Conservation (phyloP, 2,329 filamentous ascomycete species). For the Aspergillus awamori region DNA sequence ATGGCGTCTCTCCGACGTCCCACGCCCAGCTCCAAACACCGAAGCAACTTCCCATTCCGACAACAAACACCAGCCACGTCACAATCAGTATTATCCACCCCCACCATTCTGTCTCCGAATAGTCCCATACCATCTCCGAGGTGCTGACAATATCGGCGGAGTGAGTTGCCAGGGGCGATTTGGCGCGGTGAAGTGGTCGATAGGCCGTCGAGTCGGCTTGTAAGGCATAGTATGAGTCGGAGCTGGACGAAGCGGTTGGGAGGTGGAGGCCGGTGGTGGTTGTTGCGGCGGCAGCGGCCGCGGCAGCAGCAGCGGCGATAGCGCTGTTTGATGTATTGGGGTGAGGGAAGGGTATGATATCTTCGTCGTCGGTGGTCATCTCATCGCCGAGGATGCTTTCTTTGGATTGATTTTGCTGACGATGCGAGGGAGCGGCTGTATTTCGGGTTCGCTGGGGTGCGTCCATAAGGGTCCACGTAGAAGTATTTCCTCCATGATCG, state of each 20-base stretch:
- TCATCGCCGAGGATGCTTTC: conserved; percentile 63
- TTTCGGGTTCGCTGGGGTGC: conserved; percentile 24
- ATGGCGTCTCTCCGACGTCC: conserved; percentile 95
- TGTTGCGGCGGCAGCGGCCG: conserved; percentile 19
- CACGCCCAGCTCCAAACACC: conserved; percentile 98
- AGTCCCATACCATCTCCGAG: conserved; percentile 69
- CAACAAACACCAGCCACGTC: conserved; percentile 95
- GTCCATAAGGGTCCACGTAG: conserved; percentile 23
- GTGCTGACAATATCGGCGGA: conserved; percentile 36
- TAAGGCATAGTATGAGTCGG: conserved; percentile 65
- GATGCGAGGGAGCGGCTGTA: conserved; percentile 30
- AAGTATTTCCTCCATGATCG: conserved; percentile 5
- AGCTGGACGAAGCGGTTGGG: conserved; percentile 56
- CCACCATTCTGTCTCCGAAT: conserved; percentile 96
- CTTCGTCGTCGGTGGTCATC: conserved; percentile 83
- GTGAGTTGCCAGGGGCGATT: conserved; percentile 44
- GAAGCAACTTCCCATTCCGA: conserved; percentile 93
- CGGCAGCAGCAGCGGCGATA: conserved; percentile 15
- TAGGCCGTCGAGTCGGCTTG: conserved; percentile 39
- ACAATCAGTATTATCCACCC: conserved; percentile 89
- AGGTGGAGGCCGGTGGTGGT: conserved; percentile 26
- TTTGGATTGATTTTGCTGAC: conserved; percentile 49
- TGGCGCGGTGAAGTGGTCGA: conserved; percentile 35
- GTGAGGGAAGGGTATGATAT: conserved; percentile 67
- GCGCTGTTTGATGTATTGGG: conserved; percentile 42